Conservation (phyloP, 805 yeast species). For the Tetrapisispora nanseiensis region DNA sequence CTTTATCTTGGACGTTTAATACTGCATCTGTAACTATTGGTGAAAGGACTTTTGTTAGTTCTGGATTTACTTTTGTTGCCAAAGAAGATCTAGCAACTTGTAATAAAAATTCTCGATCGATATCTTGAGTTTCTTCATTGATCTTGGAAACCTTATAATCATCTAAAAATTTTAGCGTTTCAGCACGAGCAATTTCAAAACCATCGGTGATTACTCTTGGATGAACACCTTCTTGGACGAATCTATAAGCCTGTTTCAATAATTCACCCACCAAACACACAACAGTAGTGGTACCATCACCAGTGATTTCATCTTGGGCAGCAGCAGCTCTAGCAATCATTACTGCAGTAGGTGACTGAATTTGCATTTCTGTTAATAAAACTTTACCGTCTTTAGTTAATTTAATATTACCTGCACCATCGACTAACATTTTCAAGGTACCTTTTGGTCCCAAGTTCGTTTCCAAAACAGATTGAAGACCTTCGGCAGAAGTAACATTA, state of each 20-base stretch:
- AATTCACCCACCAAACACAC: slow-evolving; percentile 90
- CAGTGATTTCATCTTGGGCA: slow-evolving; percentile 98
- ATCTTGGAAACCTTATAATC: slow-evolving; percentile 42
- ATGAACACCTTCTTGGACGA: slow-evolving; percentile 86
- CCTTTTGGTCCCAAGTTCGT: slow-evolving; percentile 96
- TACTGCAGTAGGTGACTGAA: slow-evolving; percentile 82
- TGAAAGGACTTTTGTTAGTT: slow-evolving; percentile 68
- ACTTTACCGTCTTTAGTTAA: slow-evolving; percentile 97
- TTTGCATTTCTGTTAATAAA: slow-evolving; percentile 89
- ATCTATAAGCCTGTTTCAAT: slow-evolving; percentile 88
- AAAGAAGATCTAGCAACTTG: slow-evolving; percentile 89
- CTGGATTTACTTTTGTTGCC: slow-evolving; percentile 73
- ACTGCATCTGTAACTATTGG: slow-evolving; percentile 98
- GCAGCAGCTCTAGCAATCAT: slow-evolving; percentile 96
- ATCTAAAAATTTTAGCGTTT: slow-evolving; percentile 60
- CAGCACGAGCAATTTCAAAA: slow-evolving; percentile 79
- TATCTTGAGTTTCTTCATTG: slow-evolving; percentile 29
- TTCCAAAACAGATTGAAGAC: slow-evolving; percentile 83
- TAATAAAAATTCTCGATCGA: slow-evolving; percentile 78
- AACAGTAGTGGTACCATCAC: slow-evolving; percentile 97
- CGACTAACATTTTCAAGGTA: slow-evolving; percentile 90
- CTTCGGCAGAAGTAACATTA: slow-evolving; percentile 93
- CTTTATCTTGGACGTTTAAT: slow-evolving; percentile 53
- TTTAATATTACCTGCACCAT: slow-evolving; percentile 92
- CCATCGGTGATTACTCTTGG: slow-evolving; percentile 94